Evolutionary conservation across 345 rosid species (phyloP).

Genomic region (Bruguiera parviflora): DNA sequence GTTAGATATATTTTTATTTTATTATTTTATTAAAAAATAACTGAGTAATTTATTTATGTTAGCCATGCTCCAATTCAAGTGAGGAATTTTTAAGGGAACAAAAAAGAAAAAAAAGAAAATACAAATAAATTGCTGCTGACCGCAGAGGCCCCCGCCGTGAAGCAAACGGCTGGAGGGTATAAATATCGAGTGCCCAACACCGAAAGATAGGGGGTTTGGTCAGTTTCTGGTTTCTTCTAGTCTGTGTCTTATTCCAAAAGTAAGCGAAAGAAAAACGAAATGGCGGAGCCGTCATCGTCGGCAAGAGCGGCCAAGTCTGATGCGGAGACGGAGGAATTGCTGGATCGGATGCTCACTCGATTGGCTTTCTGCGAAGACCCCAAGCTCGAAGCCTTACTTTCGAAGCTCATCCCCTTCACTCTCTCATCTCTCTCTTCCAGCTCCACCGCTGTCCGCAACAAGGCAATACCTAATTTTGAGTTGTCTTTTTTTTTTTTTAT

Average conservation of each 20-base stretch:
- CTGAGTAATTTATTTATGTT: no score
- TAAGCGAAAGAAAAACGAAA: slow-evolving; percentile 11
- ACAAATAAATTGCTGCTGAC: no score
- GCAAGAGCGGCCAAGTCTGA: slow-evolving; percentile 47
- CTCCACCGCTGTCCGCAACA: slow-evolving; percentile 64
- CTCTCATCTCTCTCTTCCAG: slow-evolving; percentile 69
- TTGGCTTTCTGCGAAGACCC: slow-evolving; percentile 89
- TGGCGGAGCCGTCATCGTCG: slow-evolving; percentile 52
- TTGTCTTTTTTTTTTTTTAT: not conserved
- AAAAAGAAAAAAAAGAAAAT: no score
- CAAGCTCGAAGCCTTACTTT: slow-evolving; percentile 63
- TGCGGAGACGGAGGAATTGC: slow-evolving; percentile 71
- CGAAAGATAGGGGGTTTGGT: not conserved
- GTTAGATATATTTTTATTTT: no score
- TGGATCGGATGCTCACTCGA: slow-evolving; percentile 90
- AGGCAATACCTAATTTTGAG: slow-evolving; percentile 34
- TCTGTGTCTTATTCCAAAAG: slow-evolving; percentile 16
- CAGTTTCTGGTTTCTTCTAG: not conserved
- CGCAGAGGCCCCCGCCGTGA: no score
- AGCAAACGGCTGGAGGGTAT: no score
- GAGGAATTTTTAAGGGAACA: no score
- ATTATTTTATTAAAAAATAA: no score
- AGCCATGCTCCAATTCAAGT: no score
- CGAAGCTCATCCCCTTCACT: slow-evolving; percentile 76
- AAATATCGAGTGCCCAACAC: not conserved